Evolutionary conservation across 495 filamentous ascomycete species (phyloP), one percentile per base, ranked within the genome.

Genomic region (Xeromyces bisporus): DNA sequence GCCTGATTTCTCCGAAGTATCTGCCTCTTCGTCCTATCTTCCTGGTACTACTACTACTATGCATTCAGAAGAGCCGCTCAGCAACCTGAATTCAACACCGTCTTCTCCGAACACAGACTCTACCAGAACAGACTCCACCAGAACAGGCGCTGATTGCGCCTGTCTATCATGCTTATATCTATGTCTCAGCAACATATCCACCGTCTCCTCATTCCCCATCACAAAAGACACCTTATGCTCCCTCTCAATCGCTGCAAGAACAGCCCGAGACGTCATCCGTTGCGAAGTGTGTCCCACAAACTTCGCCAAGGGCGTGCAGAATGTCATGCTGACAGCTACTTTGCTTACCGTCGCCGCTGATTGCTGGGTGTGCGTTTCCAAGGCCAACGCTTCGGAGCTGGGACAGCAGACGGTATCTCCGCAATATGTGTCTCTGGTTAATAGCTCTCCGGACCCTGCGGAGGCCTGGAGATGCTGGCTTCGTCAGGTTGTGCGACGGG

Each of bases 241-340:
- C 3, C 56, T 76, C 16, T 71, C 69, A n/a, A 55, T 60, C 23
- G 71, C 69, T 7, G 57, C 71, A 5, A 51, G 52, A 34, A 63
- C 64, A 5, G 72, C 72, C 0, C 62, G 67, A 34, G 51, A 68
- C 21, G 56, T 62, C n/a, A 62, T 78, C 29, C 62, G 64, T 42
- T 81, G 76, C 47, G 45, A 56, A 23, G 38, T 53, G 10, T 81
- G 76, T 41, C 64, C 64, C 10, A 55, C 60, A 21, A 47, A 48
- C 16, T 64, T 61, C 16, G 45, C 56, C 15, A 58, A 58, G 1
- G 55, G 52, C 6, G 39, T 70, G 11, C 75, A 79, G 35, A 78
- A 68, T 41, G 59, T 73, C 23, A 78, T 79, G 73, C 65, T 77
- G 33, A 64, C 75, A 7, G 73, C 67, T 5, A 70, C 73, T 0